Conservation (phyloP, 2,329 filamentous ascomycete species). For the Escovopsis weberi region DNA sequence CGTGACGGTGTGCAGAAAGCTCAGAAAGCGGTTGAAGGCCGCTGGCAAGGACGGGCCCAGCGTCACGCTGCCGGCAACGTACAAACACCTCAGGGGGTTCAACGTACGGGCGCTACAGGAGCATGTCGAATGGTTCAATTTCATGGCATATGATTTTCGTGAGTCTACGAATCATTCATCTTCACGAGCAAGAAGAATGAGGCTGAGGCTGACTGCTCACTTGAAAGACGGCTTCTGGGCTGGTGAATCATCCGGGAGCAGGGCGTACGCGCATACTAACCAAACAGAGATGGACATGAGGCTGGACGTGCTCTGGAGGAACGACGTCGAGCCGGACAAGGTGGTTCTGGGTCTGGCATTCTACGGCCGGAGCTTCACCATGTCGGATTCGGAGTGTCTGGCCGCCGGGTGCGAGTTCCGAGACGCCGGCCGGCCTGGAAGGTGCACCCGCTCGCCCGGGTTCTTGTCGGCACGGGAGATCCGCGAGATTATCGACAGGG, state of each 20-base stretch:
- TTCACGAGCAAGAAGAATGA: neutral
- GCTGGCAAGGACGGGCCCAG: slow-evolving; percentile 1
- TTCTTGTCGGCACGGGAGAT: slow-evolving; percentile 20
- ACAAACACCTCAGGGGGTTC: slow-evolving; percentile 8
- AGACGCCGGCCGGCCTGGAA: slow-evolving; percentile 11
- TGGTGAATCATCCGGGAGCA: slow-evolving; percentile 11
- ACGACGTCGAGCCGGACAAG: slow-evolving; percentile 24
- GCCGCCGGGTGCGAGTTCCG: slow-evolving; percentile 16
- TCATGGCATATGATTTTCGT: slow-evolving; percentile 31
- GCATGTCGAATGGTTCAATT: slow-evolving; percentile 25
- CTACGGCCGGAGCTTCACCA: slow-evolving; percentile 25
- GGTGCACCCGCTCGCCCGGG: slow-evolving; percentile 16
- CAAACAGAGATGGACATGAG: slow-evolving; percentile 29
- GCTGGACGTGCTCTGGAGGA: slow-evolving; percentile 33
- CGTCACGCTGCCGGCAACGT: slow-evolving; percentile 4
- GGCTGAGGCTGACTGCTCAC: neutral
- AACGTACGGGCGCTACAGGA: slow-evolving; percentile 6
- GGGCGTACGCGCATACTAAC: slow-evolving; percentile 28
- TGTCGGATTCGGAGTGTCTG: slow-evolving; percentile 12
- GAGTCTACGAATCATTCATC: neutral
- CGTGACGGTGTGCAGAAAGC: slow-evolving; percentile 7
- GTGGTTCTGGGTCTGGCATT: slow-evolving; percentile 31
- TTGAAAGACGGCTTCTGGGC: slow-evolving; percentile 25
- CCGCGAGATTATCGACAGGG: slow-evolving; percentile 11
- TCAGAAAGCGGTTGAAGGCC: slow-evolving; percentile 8